Conservation (phyloP, 2,329 filamentous ascomycete genomes). For the Aspergillus niger region DNA sequence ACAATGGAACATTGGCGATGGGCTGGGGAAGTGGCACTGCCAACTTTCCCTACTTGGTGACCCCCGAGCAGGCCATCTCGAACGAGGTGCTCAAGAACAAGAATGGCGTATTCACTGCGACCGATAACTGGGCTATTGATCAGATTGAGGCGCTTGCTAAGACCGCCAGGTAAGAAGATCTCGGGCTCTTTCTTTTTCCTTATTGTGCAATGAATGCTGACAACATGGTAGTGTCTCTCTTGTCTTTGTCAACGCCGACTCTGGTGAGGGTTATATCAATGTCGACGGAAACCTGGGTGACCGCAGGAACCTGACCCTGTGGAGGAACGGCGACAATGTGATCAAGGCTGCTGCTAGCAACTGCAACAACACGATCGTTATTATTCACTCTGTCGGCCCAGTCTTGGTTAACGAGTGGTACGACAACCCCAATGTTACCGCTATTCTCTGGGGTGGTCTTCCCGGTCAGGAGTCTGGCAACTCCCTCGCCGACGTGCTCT, state of each 20-base stretch:
- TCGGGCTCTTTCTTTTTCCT: too few relatives aligned
- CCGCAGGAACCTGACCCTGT: conserved; percentile 88
- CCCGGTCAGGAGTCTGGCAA: conserved; percentile 77
- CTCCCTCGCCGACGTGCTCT: conserved; percentile 71
- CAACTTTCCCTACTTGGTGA: conserved; percentile 65
- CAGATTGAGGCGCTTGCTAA: conserved; percentile 55
- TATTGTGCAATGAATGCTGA: neutral
- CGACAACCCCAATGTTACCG: conserved; percentile 67
- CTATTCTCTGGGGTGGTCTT: conserved; percentile 73
- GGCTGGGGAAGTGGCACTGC: conserved; percentile 63
- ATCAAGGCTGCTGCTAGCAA: conserved; percentile 76
- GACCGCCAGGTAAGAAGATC: conserved; percentile 44
- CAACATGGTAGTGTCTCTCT: conserved; percentile 54
- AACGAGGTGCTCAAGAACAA: conserved; percentile 67
- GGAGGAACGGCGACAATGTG: conserved; percentile 77
- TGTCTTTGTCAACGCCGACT: conserved; percentile 86
- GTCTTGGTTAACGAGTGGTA: conserved; percentile 69
- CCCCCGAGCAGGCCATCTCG: conserved; percentile 65
- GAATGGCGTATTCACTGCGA: conserved; percentile 63
- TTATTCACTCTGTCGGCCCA: conserved; percentile 83
- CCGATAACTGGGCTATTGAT: conserved; percentile 58
- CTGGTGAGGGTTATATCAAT: conserved; percentile 82
- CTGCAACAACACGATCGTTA: conserved; percentile 87
- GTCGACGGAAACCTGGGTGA: conserved; percentile 85
- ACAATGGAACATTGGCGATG: conserved; percentile 63